Evolutionary conservation across 345 rosid genomes (phyloP), one percentile per base, ranked within the genome.

Genomic region (Acer saccharum): DNA sequence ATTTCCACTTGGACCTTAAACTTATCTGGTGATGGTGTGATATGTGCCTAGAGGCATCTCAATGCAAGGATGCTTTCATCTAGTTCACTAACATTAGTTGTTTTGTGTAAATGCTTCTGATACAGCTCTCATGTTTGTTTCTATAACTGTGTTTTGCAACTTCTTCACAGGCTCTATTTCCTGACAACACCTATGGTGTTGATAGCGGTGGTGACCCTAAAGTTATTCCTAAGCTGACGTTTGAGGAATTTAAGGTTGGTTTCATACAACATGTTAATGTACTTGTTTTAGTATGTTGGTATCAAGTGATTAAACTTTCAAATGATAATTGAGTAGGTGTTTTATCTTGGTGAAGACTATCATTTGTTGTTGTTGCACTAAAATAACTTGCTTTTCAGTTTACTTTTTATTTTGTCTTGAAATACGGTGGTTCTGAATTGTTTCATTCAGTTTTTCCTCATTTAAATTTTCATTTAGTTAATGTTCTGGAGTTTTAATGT

Each of bases 131-230:
- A 35, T 79, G 5, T 48, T 55, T 29, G 39, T 61, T 46, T 55
- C 76, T 71, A n/a, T 55, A 76, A 87, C 69, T 75, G 32, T 54
- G 73, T 65, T 52, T 14, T 39, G 39, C 14, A 72, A 78, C 23
- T 77, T 83, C 54, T 77, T 52, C 73, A 71, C 87, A 95, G 99
- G 97, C 98, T 80, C 82, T 95, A 62, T 93, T 88, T 84, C 99
- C 99, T 18, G 88, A 89, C 84, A 95, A 95, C 84, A 85, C 98
- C 50, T 95, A 95, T 70, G 97, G 99, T 77, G 99, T 95, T 78
- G 99, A 95, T 81, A 95, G 99, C 79, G 98, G 99, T 76, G 99
- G 98, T 55, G 98, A 95, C 85, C 99, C 99, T 55, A 89, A 83
- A 87, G 93, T 77, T 75, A 95, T 95, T 77, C 96, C 99, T 46